These are phyloP conservation scores for Solanum gracilifrons DNA, from an alignment of 257 asterid species.

Conservation along the genomic window DNA sequence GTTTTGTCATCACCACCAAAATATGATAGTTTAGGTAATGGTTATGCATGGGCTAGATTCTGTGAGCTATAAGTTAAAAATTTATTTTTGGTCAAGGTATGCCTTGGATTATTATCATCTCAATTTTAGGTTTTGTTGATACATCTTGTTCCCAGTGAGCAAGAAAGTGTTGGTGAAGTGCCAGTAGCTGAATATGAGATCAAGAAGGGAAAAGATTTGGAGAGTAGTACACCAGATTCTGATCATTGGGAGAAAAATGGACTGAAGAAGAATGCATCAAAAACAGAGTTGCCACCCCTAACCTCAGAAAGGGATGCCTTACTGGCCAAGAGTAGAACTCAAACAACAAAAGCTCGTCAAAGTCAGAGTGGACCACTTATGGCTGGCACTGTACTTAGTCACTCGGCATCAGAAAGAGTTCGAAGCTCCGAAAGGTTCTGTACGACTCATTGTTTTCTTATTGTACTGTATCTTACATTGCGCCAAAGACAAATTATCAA, in stretches of 20 bases:
- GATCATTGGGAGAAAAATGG: slow-evolving; percentile 30
- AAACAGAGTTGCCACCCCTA: slow-evolving; percentile 33
- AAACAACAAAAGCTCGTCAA: slow-evolving; percentile 54
- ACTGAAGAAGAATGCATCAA: slow-evolving; percentile 31
- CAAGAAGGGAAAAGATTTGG: slow-evolving; percentile 29
- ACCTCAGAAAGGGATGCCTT: slow-evolving; percentile 47
- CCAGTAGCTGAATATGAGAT: slow-evolving; percentile 21
- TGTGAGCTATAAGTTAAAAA: background rate
- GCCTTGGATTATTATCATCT: background rate
- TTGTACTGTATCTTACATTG: slow-evolving; percentile 9
- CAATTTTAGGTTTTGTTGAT: background rate
- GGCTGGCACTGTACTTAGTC: slow-evolving; percentile 54
- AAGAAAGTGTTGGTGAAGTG: slow-evolving; percentile 25
- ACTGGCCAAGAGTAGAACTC: slow-evolving; percentile 38
- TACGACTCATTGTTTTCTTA: slow-evolving; percentile 6
- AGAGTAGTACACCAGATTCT: slow-evolving; percentile 26
- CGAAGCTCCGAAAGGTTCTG: slow-evolving; percentile 64
- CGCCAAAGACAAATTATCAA: background rate
- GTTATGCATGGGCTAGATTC: background rate
- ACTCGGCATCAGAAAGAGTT: slow-evolving; percentile 55
- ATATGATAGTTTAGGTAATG: background rate
- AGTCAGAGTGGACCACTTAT: slow-evolving; percentile 89
- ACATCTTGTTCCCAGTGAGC: slow-evolving; percentile 36
- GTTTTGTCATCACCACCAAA: background rate
- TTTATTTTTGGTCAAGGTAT: background rate